Conservation (phyloP, 2,329 filamentous ascomycete genomes). For the Xylariaceae sp. region DNA sequence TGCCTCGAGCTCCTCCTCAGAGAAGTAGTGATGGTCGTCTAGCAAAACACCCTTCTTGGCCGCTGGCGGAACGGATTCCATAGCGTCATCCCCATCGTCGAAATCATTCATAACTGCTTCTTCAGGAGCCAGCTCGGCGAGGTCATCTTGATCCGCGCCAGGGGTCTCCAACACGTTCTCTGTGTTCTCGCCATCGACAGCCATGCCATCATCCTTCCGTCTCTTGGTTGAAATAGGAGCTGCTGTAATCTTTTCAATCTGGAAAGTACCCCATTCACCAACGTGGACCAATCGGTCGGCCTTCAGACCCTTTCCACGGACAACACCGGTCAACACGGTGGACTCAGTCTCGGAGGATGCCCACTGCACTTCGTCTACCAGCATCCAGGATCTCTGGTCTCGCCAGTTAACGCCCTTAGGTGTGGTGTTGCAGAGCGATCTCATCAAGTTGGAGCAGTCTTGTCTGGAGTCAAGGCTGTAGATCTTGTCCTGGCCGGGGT, state of each 20-base stretch:
- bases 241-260: slow-evolving; percentile 81
- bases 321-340: slow-evolving; percentile 74
- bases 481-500: slow-evolving; percentile 85
- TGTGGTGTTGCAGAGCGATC: slow-evolving; percentile 83
- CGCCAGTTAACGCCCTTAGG: slow-evolving; percentile 95
- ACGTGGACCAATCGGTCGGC: slow-evolving; percentile 85
- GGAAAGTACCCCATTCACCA: slow-evolving; percentile 89
- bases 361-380: slow-evolving; percentile 78
- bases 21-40: slow-evolving; percentile 97
- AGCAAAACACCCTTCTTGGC: slow-evolving; percentile 81
- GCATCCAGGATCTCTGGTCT: slow-evolving; percentile 92
- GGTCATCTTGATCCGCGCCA: slow-evolving; percentile 73
- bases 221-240: slow-evolving; percentile 61
- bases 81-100: slow-evolving; percentile 30
- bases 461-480: slow-evolving; percentile 83
- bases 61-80: slow-evolving; percentile 41
- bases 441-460: slow-evolving; percentile 84
- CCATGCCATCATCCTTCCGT: slow-evolving; percentile 62
- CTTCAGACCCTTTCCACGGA: slow-evolving; percentile 81
- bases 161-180: slow-evolving; percentile 64
- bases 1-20: slow-evolving; percentile 69
- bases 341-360: slow-evolving; percentile 53
- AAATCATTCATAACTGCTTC: slow-evolving; percentile 64
- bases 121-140: slow-evolving; percentile 80
- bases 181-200: slow-evolving; percentile 53